Evolutionary conservation across 169 alveolate genomes (phyloP), one percentile per base, ranked within the genome.

Genomic region (Plasmodium ovale): DNA sequence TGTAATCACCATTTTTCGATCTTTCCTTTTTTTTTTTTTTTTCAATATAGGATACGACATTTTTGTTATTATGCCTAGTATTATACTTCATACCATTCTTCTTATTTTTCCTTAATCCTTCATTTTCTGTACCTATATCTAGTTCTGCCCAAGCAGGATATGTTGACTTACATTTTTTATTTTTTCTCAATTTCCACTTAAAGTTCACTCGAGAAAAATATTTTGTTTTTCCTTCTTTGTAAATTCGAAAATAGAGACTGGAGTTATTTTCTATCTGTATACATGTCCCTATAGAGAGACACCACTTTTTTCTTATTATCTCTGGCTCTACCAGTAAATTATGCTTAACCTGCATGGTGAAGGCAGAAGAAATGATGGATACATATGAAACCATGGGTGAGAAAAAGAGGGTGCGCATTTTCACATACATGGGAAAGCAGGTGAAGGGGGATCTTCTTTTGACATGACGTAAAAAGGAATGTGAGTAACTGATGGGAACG

Each of bases 251-350:
- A 12, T 87, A 58, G 73, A 92, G 59, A 19, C 94, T 53, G 42
- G 93, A 84, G 69, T 88, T 87, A 58, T 92, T 92, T 39, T 89
- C 93, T 9, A 92, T 87, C 72, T 92, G 95, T 39, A 92, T 92
- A 56, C 94, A 88, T 29, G 92, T 88, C 21, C 95, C 95, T 21
- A 92, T 88, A 7, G 91, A 64, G 6, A 92, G 92, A 74, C 94
- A 74, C 95, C 95, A 92, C 12, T 64, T 88, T 25, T 85, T 62
- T 25, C 92, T 51, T 72, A 88, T 91, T 12, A 92, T 91, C 3
- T 69, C 91, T 6, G 95, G 95, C 58, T 92, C 95, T 16, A 92
- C 95, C 21, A 92, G 88, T 33, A 92, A 84, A 29, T 88, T 82
- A 35, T 88, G 88, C 4, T 92, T 92, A 0, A 87, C 92, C 77